Evolutionary conservation across 164 flowering plant species (phyloP), one percentile per base, ranked within the genome.

Genomic region (Annona cherimola): DNA sequence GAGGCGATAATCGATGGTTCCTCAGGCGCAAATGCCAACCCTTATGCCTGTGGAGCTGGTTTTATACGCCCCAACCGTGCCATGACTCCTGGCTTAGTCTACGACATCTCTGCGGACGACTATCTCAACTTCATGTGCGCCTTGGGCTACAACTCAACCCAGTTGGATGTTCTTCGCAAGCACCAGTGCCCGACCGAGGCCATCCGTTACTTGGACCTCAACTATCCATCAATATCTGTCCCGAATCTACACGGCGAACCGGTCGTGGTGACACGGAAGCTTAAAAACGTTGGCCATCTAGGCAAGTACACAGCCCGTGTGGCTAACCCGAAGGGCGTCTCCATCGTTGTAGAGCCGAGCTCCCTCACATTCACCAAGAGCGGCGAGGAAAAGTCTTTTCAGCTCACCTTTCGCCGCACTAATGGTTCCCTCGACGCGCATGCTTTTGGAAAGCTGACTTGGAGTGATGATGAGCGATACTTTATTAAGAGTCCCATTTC

Each of bases 251-350:
- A 20, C n/a, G 35, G 35, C 35, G 54, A 59, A 2, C 11, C 63
- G 42, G 61, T 63, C 16, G 64, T 74, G 0, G 63, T 81, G 1
- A 73, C 75, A 3, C 77, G 98, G 64, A 90, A 41, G 7, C 74
- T 90, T 0, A 91, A 78, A 78, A 90, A 93, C 70, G 98, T 93
- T 0, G 98, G 97, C 1, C 0, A 76, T 0, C 91, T 90, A 0
- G 83, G 84, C 3, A 84, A 81, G 1, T 93, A 93, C 64, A 69
- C 0, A 0, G 88, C 76, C 0, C 61, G 63, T 4, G 73, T 89
- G 4, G 70, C 42, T 18, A 59, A 68, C 3, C 95, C 96, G 0
- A 1, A 5, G 0, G 93, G 90, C 18, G 71, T 89, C 4, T 35
- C 71, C 0, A 78, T 85, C 3, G 1, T 44, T 0, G 87, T 91